Base-by-base conservation (phyloP, 208 protist species). In the Pavlovales sp. region DNA sequence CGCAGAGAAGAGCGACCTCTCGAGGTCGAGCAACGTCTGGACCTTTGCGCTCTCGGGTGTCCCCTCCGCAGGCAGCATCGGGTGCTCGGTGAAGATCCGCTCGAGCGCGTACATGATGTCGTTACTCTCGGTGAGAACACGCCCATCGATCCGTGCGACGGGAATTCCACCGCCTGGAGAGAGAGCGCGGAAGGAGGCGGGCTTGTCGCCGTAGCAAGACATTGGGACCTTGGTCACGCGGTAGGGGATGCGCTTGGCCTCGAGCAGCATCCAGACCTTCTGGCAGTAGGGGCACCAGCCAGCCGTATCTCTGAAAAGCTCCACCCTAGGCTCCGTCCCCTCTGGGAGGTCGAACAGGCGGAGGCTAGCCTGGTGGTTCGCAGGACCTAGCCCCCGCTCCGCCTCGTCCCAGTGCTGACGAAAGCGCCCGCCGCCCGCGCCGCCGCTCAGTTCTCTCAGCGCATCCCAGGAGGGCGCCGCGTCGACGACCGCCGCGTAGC, bases 141-240 rank as follows among this genome's bases (percentile, higher is more conserved):
- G 77, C 38, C 37, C 76, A 30, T 89, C 79, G 28, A 89, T 30
- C 75, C 39, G 67, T 20, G 86, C 86, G 42, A 89, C 86, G 30
- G 86, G 86, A 14, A 89, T 89, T 5, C 57, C 86, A 5, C 86
- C 86, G 0, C 75, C 81, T 8, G 86, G 86, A 26, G 79, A 37
- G n/a, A 89, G 46, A 0, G 38, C 39, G n/a, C 77, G 76, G 86
- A 89, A 89, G 40, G 38, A 81, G 7, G 36, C 75, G 20, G 86
- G 86, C 76, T 89, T 89, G 75, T 84, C 79, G 47, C 86, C 86
- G 41, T 89, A 89, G 86, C 86, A 89, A n/a, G 75, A 79, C 86
- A 89, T 89, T 2, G 75, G 75, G 37, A 89, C 76, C 47, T 84
- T 84, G 71, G 42, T 39, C 30, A 89, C 57, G 47, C 4, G 34